Evolutionary conservation across 2,329 filamentous ascomycete species (phyloP).

Genomic region (Paramyrothecium sp.): DNA sequence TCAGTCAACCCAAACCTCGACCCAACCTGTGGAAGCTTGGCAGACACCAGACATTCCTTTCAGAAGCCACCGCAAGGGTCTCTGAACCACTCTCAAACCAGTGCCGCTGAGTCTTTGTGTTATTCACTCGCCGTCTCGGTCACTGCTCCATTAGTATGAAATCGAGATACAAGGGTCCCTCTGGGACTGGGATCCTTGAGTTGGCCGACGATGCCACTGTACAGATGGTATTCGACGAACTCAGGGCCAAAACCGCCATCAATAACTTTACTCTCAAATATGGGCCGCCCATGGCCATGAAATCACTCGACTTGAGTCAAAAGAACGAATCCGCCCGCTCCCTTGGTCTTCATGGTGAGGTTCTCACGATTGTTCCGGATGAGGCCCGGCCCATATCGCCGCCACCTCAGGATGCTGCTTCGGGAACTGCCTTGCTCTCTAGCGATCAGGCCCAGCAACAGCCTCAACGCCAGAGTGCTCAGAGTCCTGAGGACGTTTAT

Average conservation of each 20-base stretch:
- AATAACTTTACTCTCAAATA: constrained; percentile 74
- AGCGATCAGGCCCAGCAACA: background rate
- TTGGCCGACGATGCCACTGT: constrained; percentile 68
- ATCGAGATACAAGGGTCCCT: constrained; percentile 72
- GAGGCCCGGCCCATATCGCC: constrained; percentile 23
- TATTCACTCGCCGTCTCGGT: background rate
- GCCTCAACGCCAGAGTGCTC: constrained; percentile 4
- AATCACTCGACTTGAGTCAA: constrained; percentile 61
- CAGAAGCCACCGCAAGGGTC: background rate
- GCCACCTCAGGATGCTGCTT: background rate
- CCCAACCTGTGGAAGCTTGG: too few species aligned
- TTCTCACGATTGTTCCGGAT: constrained; percentile 46
- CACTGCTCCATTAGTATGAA: constrained; percentile 50
- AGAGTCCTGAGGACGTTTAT: constrained; percentile 29
- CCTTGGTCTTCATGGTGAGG: constrained; percentile 48
- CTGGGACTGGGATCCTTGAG: constrained; percentile 68
- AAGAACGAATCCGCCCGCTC: constrained; percentile 45
- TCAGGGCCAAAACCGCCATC: constrained; percentile 64
- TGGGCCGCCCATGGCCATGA: constrained; percentile 70
- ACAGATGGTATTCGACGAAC: constrained; percentile 56
- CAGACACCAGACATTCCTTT: too few species aligned
- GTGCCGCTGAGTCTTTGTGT: background rate
- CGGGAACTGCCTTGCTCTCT: background rate
- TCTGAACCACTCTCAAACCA: background rate
- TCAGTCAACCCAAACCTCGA: too few species aligned